Evolutionary conservation across 1,284 basidiomycete genomes (phyloP), one percentile per base, ranked within the genome.

Genomic region (Porodaedalea pini): DNA sequence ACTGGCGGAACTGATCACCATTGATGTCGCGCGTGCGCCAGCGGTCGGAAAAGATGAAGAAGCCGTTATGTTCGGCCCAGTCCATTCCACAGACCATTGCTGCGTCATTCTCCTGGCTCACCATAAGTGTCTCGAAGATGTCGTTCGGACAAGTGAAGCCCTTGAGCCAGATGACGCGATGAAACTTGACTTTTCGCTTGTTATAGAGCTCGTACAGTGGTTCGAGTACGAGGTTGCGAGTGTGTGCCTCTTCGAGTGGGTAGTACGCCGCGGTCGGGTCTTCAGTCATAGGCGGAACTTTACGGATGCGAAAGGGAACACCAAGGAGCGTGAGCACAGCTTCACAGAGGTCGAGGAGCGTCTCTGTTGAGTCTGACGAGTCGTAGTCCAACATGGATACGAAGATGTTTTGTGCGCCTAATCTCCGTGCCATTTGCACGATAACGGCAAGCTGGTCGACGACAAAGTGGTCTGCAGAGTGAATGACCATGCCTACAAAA

Each of bases 51-150:
- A 96, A 97, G 65, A 97, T 94, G 75, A 96, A 98, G 73, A 93
- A 90, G 0, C 93, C 93, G 64, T 94, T 92, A 69, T 94, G 90
- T 71, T 98, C 94, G 23, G 93, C 94, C 94, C 94, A 98, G 69
- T 98, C 94, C 94, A 97, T 97, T 23, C 94, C 93, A 69, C 94
- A 97, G 1, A 96, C 92, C 92, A 98, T 93, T 0, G 92, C 91
- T 0, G 94, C 94, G 64, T 92, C 84, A 69, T 97, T 98, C 37
- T 81, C 80, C 63, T 90, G 80, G 69, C 89, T 92, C 59, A 97
- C 88, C 62, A 93, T 86, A 68, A 97, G 84, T 17, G 90, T 95
- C 73, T 98, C 94, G 54, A 98, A 76, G 48, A 98, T 93, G 70
- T 98, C 94, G 67, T 92, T 95, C 1, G 94, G 94, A 68, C 94